phyloP scores from a whole-genome alignment of 352 stramenopile species.

The Phytopythium mirpurense region DNA sequence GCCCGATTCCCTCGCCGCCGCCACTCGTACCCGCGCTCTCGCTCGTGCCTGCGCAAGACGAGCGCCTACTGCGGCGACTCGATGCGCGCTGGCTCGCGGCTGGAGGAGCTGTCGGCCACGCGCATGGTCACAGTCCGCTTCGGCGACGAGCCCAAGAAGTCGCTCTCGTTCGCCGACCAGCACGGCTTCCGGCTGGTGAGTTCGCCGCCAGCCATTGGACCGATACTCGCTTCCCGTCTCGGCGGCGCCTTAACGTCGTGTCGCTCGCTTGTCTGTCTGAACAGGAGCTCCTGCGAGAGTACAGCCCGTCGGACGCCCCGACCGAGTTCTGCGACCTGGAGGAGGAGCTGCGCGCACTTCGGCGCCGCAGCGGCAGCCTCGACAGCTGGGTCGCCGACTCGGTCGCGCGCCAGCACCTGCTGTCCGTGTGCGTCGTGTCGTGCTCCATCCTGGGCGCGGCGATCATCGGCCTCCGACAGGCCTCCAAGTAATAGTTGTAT shows the following conservation, averaged over 20 bases:
- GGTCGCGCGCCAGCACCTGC: constrained; percentile 34
- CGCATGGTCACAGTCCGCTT: constrained; percentile 31
- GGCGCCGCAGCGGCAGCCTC: constrained; percentile 18
- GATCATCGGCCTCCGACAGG: constrained; percentile 28
- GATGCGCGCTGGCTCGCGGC: constrained; percentile 11
- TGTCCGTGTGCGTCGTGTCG: constrained; percentile 56
- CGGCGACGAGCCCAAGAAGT: constrained; percentile 35
- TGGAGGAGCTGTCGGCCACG: constrained; percentile 27
- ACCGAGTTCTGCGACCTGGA: constrained; percentile 39
- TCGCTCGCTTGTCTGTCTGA: background rate
- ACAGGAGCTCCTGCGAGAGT: constrained; percentile 34
- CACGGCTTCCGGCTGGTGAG: constrained; percentile 39
- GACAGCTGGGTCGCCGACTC: constrained; percentile 34
- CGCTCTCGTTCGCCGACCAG: constrained; percentile 56
- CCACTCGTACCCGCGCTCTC: constrained; percentile 10
- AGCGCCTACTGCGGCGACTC: constrained; percentile 34
- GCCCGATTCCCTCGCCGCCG: constrained; percentile 7
- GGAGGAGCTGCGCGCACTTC: constrained; percentile 16
- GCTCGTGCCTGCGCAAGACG: constrained; percentile 44
- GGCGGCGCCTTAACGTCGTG: no score
- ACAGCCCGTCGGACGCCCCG: constrained; percentile 32
- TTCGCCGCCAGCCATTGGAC: background rate
- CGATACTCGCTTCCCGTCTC: background rate
- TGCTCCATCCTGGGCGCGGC: constrained; percentile 40
- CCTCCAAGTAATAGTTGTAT: constrained; percentile 17